Percentiles rank a stretch among this genome's conserved stretches.
These are phyloP conservation scores for Fraxinus dipetala DNA, from an alignment of 305 asterid genomes.

Conservation along the genomic window DNA sequence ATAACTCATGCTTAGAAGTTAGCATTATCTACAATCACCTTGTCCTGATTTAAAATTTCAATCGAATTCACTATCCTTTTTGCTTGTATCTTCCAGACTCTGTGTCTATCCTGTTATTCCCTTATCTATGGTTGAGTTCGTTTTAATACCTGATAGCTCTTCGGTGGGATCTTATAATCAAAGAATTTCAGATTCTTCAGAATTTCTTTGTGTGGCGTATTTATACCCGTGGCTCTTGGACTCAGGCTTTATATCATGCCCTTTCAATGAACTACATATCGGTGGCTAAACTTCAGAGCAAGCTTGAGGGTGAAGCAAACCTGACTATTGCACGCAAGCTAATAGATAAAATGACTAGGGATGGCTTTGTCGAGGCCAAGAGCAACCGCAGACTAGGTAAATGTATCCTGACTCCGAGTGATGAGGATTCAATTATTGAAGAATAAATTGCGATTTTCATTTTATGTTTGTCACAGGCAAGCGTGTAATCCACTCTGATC, in stretches of 20 bases:
- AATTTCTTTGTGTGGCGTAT: background rate
- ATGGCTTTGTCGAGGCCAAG: conserved; percentile 73
- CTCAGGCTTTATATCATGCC: conserved; percentile 85
- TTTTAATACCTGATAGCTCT: background rate
- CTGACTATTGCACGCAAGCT: conserved; percentile 62
- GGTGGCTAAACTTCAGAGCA: conserved; percentile 63
- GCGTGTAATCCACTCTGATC: conserved; percentile 89
- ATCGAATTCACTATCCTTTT: background rate
- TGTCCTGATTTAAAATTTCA: conserved; percentile 1
- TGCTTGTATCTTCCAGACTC: conserved; percentile 7
- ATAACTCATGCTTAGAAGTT: background rate
- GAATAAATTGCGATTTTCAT: conserved; percentile 12
- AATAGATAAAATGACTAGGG: conserved; percentile 81
- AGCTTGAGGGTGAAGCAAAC: conserved; percentile 70
- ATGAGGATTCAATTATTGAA: background rate
- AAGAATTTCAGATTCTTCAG: background rate
- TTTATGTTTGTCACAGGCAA: conserved; percentile 54
- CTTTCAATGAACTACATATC: conserved; percentile 71
- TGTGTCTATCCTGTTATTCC: background rate
- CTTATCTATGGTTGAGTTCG: background rate
- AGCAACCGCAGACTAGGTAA: conserved; percentile 79
- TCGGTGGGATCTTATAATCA: background rate
- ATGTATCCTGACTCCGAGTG: background rate
- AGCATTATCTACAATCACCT: background rate
- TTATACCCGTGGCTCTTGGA: conserved; percentile 14